Conservation (phyloP, 2,329 filamentous ascomycete genomes). For the Dryadomyces quercus-mongolicae region DNA sequence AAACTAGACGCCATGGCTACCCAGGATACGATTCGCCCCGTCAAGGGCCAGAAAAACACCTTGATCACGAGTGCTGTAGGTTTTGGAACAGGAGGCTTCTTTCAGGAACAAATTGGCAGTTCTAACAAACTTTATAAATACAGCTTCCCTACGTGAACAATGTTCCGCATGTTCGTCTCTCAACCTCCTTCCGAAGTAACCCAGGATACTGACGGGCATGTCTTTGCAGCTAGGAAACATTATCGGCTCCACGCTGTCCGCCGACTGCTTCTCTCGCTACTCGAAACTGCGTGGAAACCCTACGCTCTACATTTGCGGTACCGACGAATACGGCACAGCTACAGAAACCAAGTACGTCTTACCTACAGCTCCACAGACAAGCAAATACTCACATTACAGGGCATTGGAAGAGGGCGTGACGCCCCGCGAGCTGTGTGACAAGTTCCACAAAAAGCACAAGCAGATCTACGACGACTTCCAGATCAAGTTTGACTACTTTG, state of each 20-base stretch:
- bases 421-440: constrained; percentile 73
- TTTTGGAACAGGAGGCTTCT: constrained; percentile 25
- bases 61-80: constrained; percentile 74
- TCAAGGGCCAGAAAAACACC: constrained; percentile 69
- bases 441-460: constrained; percentile 82
- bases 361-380: too few species aligned
- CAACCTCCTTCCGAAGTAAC: too few species aligned
- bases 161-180: constrained; percentile 47
- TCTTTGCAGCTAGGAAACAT: constrained; percentile 56
- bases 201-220: too few species aligned
- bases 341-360: constrained; percentile 63
- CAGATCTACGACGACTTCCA: constrained; percentile 94
- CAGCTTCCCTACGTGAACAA: constrained; percentile 36
- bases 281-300: constrained; percentile 68
- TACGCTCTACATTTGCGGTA: constrained; percentile 74
- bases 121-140: neutral
- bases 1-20: neutral
- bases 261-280: constrained; percentile 75
- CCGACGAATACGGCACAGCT: constrained; percentile 65
- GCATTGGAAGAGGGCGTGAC: constrained; percentile 73
- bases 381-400: constrained; percentile 10
- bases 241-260: constrained; percentile 74
- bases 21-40: constrained; percentile 39
- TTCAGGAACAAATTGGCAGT: constrained; percentile 30
- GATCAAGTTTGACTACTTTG: constrained; percentile 90